A percentile compares a stretch with the other conserved stretches of the same genome.
Evolutionary conservation across 1,139 yeast genomes (phyloP).

Genomic region (Geotrichum australiense): DNA sequence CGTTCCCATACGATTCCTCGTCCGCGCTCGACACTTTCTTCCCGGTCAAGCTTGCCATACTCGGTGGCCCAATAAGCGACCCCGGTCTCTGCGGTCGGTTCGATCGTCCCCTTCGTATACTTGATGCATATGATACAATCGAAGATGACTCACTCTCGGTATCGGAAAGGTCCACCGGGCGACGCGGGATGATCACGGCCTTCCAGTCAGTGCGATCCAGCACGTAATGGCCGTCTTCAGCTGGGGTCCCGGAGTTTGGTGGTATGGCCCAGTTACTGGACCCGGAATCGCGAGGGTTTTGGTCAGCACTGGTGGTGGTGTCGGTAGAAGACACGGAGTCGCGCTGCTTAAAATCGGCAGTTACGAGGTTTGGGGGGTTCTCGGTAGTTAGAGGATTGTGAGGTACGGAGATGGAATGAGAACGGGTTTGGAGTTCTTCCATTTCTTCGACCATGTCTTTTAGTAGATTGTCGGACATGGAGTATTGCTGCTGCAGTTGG

Average conservation of each 20-base stretch:
- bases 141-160: too few species aligned
- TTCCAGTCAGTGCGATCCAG: neutral
- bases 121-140: neutral
- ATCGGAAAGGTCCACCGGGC: too few species aligned
- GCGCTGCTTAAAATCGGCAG: too few species aligned
- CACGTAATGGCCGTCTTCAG: too few species aligned
- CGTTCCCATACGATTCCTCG: too few species aligned
- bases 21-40: too few species aligned
- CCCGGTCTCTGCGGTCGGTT: neutral
- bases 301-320: too few species aligned
- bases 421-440: conserved; percentile 26
- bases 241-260: too few species aligned
- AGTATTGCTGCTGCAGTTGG: conserved; percentile 18
- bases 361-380: neutral
- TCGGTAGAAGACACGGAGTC: too few species aligned
- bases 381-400: neutral
- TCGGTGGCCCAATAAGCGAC: neutral
- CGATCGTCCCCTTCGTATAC: neutral
- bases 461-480: conserved; percentile 25
- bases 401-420: conserved; percentile 11
- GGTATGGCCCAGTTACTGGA: too few species aligned
- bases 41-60: conserved; percentile 1
- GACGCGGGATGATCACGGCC: conserved; percentile 1
- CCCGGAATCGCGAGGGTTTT: too few species aligned
- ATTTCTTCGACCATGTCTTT: conserved; percentile 29